Conservation (phyloP, 202 grass and related monocot genomes). For the Sporobolus alterniflorus region DNA sequence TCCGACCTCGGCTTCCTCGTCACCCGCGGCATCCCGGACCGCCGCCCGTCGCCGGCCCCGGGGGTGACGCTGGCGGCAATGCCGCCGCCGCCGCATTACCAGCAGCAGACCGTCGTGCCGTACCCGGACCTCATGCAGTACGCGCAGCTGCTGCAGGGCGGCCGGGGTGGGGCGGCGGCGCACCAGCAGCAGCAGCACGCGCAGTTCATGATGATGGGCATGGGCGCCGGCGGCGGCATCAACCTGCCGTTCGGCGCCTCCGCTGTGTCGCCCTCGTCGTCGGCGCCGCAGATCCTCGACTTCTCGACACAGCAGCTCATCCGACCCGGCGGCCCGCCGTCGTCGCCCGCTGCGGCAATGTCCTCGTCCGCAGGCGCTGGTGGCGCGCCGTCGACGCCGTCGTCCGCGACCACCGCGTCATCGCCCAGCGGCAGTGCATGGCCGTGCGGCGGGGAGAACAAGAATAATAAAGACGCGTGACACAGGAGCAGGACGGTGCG, state of each 20-base stretch:
- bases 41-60: neutral
- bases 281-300: slow-evolving; percentile 66
- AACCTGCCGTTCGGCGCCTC: slow-evolving; percentile 44
- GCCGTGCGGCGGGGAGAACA: slow-evolving; percentile 45
- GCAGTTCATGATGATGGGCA: slow-evolving; percentile 45
- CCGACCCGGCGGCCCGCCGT: slow-evolving; percentile 16
- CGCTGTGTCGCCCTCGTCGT: slow-evolving; percentile 26
- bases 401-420: slow-evolving; percentile 40
- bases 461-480: slow-evolving; percentile 43
- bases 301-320: slow-evolving; percentile 65
- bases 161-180: neutral
- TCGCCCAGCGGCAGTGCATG: slow-evolving; percentile 47
- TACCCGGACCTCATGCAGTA: slow-evolving; percentile 85
- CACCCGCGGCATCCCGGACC: slow-evolving; percentile 43
- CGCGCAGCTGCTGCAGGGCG: slow-evolving; percentile 76
- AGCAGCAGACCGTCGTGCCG: slow-evolving; percentile 31
- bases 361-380: slow-evolving; percentile 16
- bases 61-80: slow-evolving; percentile 4
- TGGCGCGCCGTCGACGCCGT: slow-evolving; percentile 37
- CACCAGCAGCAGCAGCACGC: neutral
- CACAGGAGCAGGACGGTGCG: neutral
- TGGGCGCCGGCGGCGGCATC: neutral
- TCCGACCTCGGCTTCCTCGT: slow-evolving; percentile 67
- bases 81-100: slow-evolving; percentile 18
- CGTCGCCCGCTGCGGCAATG: slow-evolving; percentile 24